These are phyloP conservation scores for Aquilaria malaccensis DNA, from an alignment of 345 rosid species.

Conservation along the genomic window DNA sequence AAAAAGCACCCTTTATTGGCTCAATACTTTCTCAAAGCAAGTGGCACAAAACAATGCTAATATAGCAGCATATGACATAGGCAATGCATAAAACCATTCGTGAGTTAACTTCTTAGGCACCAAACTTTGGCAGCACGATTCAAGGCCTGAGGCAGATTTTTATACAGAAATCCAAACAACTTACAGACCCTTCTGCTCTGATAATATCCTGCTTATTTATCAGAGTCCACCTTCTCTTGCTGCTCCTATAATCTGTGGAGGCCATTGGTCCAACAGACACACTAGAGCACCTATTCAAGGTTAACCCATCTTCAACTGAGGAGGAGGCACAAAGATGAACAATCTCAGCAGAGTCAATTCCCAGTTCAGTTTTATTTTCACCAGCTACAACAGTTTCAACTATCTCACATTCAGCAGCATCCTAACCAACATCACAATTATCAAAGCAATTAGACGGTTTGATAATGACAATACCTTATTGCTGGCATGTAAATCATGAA, in stretches of 20 bases:
- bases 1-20: no score
- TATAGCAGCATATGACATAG: no score
- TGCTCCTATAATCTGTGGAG: not conserved
- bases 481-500: not conserved
- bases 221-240: not conserved
- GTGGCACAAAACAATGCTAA: no score
- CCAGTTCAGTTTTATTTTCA: not conserved
- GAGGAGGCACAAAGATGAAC: not conserved
- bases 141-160: no score
- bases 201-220: slow-evolving; percentile 1
- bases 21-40: no score
- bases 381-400: not conserved
- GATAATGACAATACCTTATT: not conserved
- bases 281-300: not conserved
- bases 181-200: not conserved
- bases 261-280: not conserved
- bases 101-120: no score
- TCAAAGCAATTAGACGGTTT: not conserved
- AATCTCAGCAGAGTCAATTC: slow-evolving; percentile 2
- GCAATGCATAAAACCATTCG: no score
- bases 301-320: not conserved
- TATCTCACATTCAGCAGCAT: slow-evolving; percentile 9
- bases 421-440: slow-evolving; percentile 7
- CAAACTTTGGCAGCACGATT: no score
- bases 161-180: not conserved